A percentile compares a stretch with the other conserved stretches of the same genome.
These are phyloP conservation scores for Penicillium rolfsii DNA, from an alignment of 2,329 filamentous ascomycete species.

Conservation along the genomic window DNA sequence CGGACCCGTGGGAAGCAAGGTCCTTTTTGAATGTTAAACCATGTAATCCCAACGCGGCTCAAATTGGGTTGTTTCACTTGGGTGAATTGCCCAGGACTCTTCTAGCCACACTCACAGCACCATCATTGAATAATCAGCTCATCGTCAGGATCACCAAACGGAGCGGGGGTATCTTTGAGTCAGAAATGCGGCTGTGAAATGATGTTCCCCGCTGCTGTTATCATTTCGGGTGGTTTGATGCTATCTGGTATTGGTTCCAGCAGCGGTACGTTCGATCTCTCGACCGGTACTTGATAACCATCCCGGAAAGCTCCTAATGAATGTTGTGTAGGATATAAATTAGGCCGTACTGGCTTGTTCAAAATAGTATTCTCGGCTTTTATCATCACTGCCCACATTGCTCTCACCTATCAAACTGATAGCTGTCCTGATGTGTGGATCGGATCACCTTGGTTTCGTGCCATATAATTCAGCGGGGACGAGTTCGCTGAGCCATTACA, in stretches of 20 bases:
- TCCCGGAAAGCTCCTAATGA: background rate
- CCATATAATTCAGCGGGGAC: too few relatives aligned
- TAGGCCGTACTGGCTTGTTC: constrained; percentile 16
- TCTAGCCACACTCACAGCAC: background rate
- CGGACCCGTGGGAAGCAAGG: constrained; percentile 6
- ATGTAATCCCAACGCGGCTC: constrained; percentile 11
- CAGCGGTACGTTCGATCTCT: constrained; percentile 3
- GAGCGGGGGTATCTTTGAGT: constrained; percentile 17
- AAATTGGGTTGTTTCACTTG: constrained; percentile 17
- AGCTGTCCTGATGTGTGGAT: constrained; percentile 13
- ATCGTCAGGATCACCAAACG: constrained; percentile 9
- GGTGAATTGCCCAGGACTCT: constrained; percentile 11
- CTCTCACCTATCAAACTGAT: constrained; percentile 19
- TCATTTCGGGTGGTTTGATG: constrained; percentile 3
- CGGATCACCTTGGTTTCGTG: background rate
- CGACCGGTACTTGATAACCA: background rate
- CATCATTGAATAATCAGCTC: constrained; percentile 10
- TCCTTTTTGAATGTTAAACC: constrained; percentile 4
- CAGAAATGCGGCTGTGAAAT: constrained; percentile 20
- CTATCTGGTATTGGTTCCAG: constrained; percentile 18
- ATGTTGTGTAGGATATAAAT: constrained; percentile 3
- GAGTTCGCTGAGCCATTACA: background rate
- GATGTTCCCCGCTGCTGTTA: constrained; percentile 11
- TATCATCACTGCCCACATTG: constrained; percentile 15
- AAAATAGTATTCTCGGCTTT: constrained; percentile 18